Base-by-base conservation (phyloP, 805 yeast species). In the Candida germanica region DNA sequence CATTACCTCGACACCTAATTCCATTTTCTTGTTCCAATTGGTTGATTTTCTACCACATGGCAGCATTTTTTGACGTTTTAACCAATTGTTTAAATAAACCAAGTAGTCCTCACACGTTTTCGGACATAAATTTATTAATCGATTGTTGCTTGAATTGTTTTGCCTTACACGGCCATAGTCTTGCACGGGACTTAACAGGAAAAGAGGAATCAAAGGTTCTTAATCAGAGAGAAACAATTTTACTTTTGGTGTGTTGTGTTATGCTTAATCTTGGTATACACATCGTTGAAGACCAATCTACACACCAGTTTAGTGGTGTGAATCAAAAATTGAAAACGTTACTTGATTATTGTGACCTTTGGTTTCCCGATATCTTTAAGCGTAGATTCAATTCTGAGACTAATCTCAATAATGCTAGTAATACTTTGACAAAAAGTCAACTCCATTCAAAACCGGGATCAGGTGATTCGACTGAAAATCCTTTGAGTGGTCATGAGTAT, bases 1-100 rank as follows among this genome's bases (percentile, higher is more conserved):
- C 62, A 11, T 52, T 49, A 21, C 23, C 23, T 20, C 44, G 46
- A 10, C 39, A 44, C 9, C 44, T 45, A 5, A 32, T 51, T 1
- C 48, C 59, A 1, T 38, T 47, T 18, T 48, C 64, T 1, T 55
- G 52, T 36, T 44, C 48, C 32, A 56, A 57, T 26, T 64, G 70
- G 70, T 41, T 57, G 20, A 37, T 55, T 28, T 54, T 52, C 26
- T 63, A 49, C 35, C 64, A 68, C 1, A 43, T 59, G 15, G 45
- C 58, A 16, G 71, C 71, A 3, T 54, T 48, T 32, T 43, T 61
- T 26, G 50, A 47, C n/a, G 22, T 63, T 2, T 35, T 61, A 11
- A 56, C 61, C 1, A 48, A 54, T 25, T 54, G 60, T 30, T 38
- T 65, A 28, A 62, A 59, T 42, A 53, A 54, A 29, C 61, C 66